Evolutionary conservation across 2,329 filamentous ascomycete species (phyloP), one percentile per base, ranked within the genome.

Genomic region (Mollisia scopiformis): DNA sequence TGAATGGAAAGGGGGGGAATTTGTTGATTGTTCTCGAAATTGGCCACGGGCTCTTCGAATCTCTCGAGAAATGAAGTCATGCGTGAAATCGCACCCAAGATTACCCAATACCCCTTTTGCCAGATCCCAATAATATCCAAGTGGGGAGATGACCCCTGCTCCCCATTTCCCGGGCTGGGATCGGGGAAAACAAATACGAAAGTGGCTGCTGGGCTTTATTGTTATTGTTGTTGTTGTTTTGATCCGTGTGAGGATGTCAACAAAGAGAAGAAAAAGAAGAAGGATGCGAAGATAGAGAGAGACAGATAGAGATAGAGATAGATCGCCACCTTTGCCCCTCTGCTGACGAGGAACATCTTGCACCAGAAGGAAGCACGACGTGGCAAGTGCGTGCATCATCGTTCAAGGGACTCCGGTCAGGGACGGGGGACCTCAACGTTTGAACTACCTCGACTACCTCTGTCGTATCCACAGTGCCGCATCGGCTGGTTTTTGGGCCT

Each of bases 181-280:
- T 39, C 25, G 28, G 30, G 55, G 56, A 56, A 54, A 52, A 37
- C 21, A 50, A 58, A 58, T 58, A 55, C 51, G 56, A 55, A 55
- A 21, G 39, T 43, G 55, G 37, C 43, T 41, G 19, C 28, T 37
- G 39, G n/a, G 33, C 35, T 46, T 16, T 46, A 13, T 31, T 56
- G 21, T 57, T 60, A 16, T 55, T 28, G 30, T 55, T 59, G 47
- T 51, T 51, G 19, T 51, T 51, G 49, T 50, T 52, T 49, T 55
- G 51, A 33, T 50, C 33, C 39, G n/a, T 35, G 19, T 25, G n/a
- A 35, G 37, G 30, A 46, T 55, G 51, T 56, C 28, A 50, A 28
- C 57, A 21, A 16, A 28, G 31, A 21, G 33, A 51, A 30, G 30
- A 1, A 51, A 33, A 49, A 23, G 13, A 6, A n/a, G n/a, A 33